A percentile compares a stretch with the other conserved stretches of the same genome.
These are phyloP conservation scores for Fusarium equiseti DNA, from an alignment of 2,329 filamentous ascomycete species.

Conservation along the genomic window DNA sequence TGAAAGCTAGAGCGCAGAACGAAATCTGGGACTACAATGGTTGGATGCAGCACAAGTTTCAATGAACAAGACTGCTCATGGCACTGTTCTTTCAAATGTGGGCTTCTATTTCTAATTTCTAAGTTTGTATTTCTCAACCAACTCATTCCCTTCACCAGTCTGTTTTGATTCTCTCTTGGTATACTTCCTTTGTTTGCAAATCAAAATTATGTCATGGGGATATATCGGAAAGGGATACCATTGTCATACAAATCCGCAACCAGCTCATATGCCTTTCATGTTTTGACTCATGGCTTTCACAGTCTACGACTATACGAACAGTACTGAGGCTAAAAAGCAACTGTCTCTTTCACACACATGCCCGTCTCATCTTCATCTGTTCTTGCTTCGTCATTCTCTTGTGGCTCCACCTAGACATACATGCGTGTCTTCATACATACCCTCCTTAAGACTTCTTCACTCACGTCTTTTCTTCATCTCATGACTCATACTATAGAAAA, in stretches of 20 bases:
- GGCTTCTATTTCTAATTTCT: not conserved
- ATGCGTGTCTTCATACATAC: conserved; percentile 3
- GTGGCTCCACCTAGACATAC: conserved; percentile 1
- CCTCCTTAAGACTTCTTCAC: not conserved
- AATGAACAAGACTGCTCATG: not conserved
- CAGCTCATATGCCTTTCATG: not conserved
- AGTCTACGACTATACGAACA: not conserved
- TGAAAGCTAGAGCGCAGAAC: not conserved
- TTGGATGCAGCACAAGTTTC: not conserved
- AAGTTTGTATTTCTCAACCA: not conserved
- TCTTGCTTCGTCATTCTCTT: conserved; percentile 9
- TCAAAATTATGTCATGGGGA: not conserved
- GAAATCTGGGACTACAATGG: not conserved
- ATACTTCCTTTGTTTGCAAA: conserved; percentile 9
- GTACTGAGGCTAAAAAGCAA: not conserved
- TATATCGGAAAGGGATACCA: not conserved
- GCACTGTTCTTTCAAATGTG: not conserved
- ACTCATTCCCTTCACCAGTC: not conserved
- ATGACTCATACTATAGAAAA: conserved; percentile 24
- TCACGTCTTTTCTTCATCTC: conserved; percentile 3
- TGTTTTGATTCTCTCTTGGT: conserved; percentile 26
- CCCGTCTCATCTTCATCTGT: not conserved
- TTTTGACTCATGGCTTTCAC: not conserved
- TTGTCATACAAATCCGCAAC: not conserved
- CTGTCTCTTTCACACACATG: conserved; percentile 12